Base-by-base conservation (phyloP, 83 land plant genomes). In the Diphasiastrum complanatum region DNA sequence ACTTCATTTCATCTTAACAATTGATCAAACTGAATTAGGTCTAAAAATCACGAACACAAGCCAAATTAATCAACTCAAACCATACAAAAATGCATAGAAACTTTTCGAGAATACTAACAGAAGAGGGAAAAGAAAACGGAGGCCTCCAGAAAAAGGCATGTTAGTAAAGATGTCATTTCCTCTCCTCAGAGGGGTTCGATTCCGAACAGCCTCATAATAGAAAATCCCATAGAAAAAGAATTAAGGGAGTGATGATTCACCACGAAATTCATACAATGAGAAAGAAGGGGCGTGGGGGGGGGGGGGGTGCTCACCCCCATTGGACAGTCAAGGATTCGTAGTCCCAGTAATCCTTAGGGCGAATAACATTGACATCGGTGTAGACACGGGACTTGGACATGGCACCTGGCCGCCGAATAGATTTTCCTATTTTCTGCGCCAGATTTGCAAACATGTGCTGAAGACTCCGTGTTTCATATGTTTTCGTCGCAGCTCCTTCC, bases 311-410 rank as follows among this genome's bases (percentile, higher is more conserved):
- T 3, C 45, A 83, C 91, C 97, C 95, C 97, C 97, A 91, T 16
- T 86, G 85, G 10, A 91, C 85, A 46, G 95, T 66, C 61, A 91
- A 84, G 18, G 89, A 73, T 64, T 91, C 97, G 76, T 91, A 91
- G 49, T 91, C 97, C 97, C 97, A 91, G 70, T 91, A 91, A 35
- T 91, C 97, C 55, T 82, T 79, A 45, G 95, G 97, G 2, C 97
- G 82, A 51, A 77, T 30, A 18, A 91, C 86, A 60, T 91, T 91
- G 46, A 91, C 81, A 50, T 91, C 97, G 43, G 89, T 61, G 69
- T 91, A 78, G 36, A 83, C 93, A 61, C 86, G 75, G 52, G 97
- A 80, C 75, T 82, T 83, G 60, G 97, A 90, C 61, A 80, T 68
- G 4, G 77, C 89, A 51, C 97, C 97, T 26, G 96, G 89, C 60